A percentile compares a stretch with the other conserved stretches of the same genome.
phyloP scores from a whole-genome alignment of 1,139 yeast species.

The Diutina rugosa region DNA sequence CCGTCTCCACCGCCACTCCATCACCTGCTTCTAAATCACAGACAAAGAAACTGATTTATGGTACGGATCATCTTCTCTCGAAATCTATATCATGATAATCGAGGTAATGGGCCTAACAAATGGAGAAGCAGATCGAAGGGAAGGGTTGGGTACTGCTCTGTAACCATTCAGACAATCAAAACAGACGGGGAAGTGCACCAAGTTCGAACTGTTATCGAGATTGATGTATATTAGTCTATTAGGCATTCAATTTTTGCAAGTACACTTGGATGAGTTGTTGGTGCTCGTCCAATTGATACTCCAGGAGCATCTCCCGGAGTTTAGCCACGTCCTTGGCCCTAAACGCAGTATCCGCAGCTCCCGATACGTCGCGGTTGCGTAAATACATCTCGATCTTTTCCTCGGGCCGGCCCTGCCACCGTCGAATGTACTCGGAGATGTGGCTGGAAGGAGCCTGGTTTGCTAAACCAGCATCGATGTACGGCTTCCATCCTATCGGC shows the following conservation, averaged over 20 bases:
- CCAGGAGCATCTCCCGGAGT: not conserved
- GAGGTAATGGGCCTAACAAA: too few relatives aligned
- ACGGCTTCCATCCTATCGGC: constrained; percentile 63
- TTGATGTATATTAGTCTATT: too few relatives aligned
- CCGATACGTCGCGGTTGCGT: constrained; percentile 36
- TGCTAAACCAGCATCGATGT: constrained; percentile 39
- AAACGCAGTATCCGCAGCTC: constrained; percentile 52
- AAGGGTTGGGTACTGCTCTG: too few relatives aligned
- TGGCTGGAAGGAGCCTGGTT: constrained; percentile 34
- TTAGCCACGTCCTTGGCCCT: constrained; percentile 37
- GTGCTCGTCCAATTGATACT: not conserved
- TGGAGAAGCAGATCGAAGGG: too few relatives aligned
- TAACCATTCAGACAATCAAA: too few relatives aligned
- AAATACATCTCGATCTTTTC: constrained; percentile 38
- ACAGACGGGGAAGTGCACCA: too few relatives aligned
- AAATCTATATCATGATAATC: too few relatives aligned
- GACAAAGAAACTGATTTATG: too few relatives aligned
- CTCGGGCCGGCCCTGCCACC: constrained; percentile 22
- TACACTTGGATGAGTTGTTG: not conserved
- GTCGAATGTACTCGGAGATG: constrained; percentile 21
- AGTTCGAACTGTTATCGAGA: too few relatives aligned
- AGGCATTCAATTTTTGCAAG: not conserved
- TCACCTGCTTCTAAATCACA: too few relatives aligned
- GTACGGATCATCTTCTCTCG: too few relatives aligned
- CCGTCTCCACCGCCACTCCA: too few relatives aligned